Base-by-base conservation (phyloP, 257 asterid genomes). In the Rubia yunnanensis region DNA sequence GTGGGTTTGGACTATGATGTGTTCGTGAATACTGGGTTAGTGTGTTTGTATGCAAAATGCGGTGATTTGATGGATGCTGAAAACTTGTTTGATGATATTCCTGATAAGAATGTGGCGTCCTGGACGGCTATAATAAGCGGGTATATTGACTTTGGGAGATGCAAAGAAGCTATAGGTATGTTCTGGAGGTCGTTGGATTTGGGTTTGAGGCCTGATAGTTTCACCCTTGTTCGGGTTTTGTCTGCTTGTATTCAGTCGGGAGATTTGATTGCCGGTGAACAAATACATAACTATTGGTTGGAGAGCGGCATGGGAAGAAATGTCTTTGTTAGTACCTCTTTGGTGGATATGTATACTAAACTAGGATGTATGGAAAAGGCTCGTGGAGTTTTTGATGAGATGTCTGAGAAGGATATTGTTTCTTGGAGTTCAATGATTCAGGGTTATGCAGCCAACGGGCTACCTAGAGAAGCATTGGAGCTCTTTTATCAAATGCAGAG, bases 381-480 rank as follows among this genome's bases (percentile, higher is more conserved):
- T 63, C 78, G 73, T 3, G 66, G 32, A 5, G 75, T 80, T n/a
- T 80, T 80, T 69, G 80, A 80, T 24, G 76, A 50, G 27, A 77
- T 80, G 82, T 41, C 64, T n/a, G 82, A 80, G 58, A 80, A 70
- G 68, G 85, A 77, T 74, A 68, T 72, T 52, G 82, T 80, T 13
- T 63, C 78, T n/a, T 80, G 85, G 85, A 80, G 82, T 72, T 76
- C 85, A 58, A 71, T 77, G 82, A 77, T 80, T 58, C 85, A 77
- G 58, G 82, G 85, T 22, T 80, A 74, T 56, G 85, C 80, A 0
- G 78, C 80, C 7, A 77, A 80, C 48, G 82, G 82, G 63, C 78
- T 66, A 69, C 82, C 82, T 14, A 66, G 65, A 75, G 78, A 77
- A 60, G 82, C 85, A 2, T 36, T 80, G 74, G 77, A 80, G 56